phyloP scores from a whole-genome alignment of 208 protist species.

The Trypanosoma cruzi region DNA sequence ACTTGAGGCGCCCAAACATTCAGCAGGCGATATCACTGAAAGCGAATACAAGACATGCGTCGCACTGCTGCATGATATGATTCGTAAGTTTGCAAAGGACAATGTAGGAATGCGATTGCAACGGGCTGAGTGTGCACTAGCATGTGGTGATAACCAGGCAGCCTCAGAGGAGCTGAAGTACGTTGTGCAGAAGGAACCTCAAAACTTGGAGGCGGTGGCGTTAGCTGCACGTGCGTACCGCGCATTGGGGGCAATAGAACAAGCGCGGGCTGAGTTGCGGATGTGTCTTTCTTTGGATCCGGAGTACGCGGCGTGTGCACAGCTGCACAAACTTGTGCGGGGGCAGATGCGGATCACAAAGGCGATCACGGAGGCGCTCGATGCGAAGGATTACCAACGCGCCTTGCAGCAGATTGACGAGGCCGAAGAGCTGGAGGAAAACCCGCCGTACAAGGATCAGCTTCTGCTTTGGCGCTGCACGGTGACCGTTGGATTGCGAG shows the following conservation, averaged over 20 bases:
- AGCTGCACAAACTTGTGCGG: slow-evolving; percentile 63
- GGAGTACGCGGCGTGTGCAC: slow-evolving; percentile 77
- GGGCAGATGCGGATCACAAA: slow-evolving; percentile 55
- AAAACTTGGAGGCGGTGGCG: slow-evolving; percentile 73
- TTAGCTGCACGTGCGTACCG: slow-evolving; percentile 78
- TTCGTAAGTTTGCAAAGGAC: slow-evolving; percentile 69
- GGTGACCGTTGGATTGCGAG: slow-evolving; percentile 55
- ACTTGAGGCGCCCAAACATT: slow-evolving; percentile 28
- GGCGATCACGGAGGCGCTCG: slow-evolving; percentile 35
- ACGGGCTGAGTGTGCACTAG: slow-evolving; percentile 82
- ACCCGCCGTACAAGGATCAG: slow-evolving; percentile 67
- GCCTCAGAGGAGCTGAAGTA: slow-evolving; percentile 75
- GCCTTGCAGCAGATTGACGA: slow-evolving; percentile 51
- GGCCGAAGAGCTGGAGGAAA: slow-evolving; percentile 43
- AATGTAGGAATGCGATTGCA: slow-evolving; percentile 79
- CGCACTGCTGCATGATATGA: slow-evolving; percentile 49
- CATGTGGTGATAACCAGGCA: slow-evolving; percentile 45
- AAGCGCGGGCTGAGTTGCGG: slow-evolving; percentile 63
- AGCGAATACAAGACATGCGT: slow-evolving; percentile 55
- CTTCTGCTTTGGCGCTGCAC: slow-evolving; percentile 82
- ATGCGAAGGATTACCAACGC: slow-evolving; percentile 50
- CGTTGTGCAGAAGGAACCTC: slow-evolving; percentile 61
- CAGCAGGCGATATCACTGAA: slow-evolving; percentile 11
- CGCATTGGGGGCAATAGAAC: slow-evolving; percentile 68
- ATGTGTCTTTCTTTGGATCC: slow-evolving; percentile 87